Conservation (phyloP, 2,329 filamentous ascomycete species). For the Scolecobasidium constrictum region DNA sequence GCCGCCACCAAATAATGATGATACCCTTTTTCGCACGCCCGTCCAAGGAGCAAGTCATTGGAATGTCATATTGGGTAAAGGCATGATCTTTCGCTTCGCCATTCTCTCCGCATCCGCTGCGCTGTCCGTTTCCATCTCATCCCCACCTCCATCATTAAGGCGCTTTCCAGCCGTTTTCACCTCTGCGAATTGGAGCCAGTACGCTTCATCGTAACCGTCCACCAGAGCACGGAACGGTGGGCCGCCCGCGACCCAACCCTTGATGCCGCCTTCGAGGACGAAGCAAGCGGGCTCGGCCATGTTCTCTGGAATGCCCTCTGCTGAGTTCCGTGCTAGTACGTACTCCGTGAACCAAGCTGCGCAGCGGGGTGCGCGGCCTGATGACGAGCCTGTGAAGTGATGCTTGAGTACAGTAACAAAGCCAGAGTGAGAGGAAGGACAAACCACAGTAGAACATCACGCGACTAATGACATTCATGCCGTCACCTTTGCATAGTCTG, state of each 20-base stretch:
- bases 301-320: conserved; percentile 9
- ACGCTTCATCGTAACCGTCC: conserved; percentile 9
- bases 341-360: conserved; percentile 22
- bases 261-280: conserved; percentile 12
- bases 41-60: too few species aligned
- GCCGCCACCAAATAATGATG: too few species aligned
- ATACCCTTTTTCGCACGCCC: too few species aligned
- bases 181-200: conserved; percentile 11
- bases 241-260: conserved; percentile 11
- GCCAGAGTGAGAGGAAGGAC: conserved; percentile 11
- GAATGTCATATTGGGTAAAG: too few species aligned
- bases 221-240: conserved; percentile 6
- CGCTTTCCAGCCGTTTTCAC: conserved; percentile 7
- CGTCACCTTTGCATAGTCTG: conserved; percentile 31
- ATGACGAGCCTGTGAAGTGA: conserved; percentile 12
- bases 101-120: too few species aligned
- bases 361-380: conserved; percentile 21
- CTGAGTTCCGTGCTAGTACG: conserved; percentile 4
- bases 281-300: conserved; percentile 10
- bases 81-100: too few species aligned
- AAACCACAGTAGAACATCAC: conserved; percentile 37
- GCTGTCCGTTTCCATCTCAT: conserved; percentile 7
- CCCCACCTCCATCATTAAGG: neutral
- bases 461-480: conserved; percentile 24
- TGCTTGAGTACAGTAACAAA: neutral